A percentile compares a stretch with the other conserved stretches of the same genome.
These are phyloP conservation scores for Komagataella pseudopastoris DNA, from an alignment of 805 yeast genomes.

Conservation along the genomic window DNA sequence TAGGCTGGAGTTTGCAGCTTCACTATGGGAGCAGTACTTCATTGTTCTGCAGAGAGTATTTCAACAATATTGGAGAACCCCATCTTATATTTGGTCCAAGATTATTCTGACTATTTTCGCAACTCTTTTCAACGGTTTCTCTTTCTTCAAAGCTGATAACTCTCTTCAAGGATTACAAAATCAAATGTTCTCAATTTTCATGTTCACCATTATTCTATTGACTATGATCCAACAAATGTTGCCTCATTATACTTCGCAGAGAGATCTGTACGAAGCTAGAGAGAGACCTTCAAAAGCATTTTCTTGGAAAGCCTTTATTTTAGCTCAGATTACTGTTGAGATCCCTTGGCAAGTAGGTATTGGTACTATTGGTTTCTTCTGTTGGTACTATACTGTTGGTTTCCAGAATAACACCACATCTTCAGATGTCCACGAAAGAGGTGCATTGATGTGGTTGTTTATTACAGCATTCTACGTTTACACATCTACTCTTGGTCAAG, in stretches of 20 bases:
- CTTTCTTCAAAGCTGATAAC: slow-evolving; percentile 51
- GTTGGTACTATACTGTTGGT: slow-evolving; percentile 66
- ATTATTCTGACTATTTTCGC: slow-evolving; percentile 35
- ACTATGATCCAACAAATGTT: slow-evolving; percentile 49
- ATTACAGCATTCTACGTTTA: slow-evolving; percentile 35
- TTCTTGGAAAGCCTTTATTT: slow-evolving; percentile 48
- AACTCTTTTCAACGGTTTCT: slow-evolving; percentile 52
- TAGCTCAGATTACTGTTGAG: slow-evolving; percentile 52
- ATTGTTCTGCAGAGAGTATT: slow-evolving; percentile 37
- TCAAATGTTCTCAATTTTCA: slow-evolving; percentile 67
- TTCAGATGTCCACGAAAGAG: slow-evolving; percentile 35
- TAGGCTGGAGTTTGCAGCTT: slow-evolving; percentile 28
- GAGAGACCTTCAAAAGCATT: slow-evolving; percentile 65
- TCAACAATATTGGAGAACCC: slow-evolving; percentile 56
- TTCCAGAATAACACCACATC: slow-evolving; percentile 44
- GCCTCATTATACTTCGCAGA: slow-evolving; percentile 46
- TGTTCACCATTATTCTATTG: slow-evolving; percentile 44
- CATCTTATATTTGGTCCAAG: slow-evolving; percentile 45
- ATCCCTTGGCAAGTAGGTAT: slow-evolving; percentile 47
- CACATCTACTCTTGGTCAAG: slow-evolving; percentile 44
- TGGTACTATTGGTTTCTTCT: slow-evolving; percentile 51
- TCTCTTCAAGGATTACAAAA: slow-evolving; percentile 65
- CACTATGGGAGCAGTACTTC: slow-evolving; percentile 23
- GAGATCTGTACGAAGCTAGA: slow-evolving; percentile 59
- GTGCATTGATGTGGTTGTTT: slow-evolving; percentile 33